phyloP scores from a whole-genome alignment of 805 yeast species.

The Komagataella mondaviorum region DNA sequence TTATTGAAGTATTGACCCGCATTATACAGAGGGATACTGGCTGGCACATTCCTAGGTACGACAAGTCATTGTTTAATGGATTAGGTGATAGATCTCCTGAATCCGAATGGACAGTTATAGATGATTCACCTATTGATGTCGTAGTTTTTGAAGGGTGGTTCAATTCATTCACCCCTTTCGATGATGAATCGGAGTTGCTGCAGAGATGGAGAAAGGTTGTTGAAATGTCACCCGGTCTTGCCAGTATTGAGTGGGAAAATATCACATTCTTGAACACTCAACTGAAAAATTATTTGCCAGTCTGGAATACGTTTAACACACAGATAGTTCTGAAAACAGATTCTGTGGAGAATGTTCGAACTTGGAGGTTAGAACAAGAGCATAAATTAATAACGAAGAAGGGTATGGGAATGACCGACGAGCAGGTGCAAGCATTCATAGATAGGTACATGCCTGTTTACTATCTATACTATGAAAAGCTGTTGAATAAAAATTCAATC shows the following conservation, averaged over 20 bases:
- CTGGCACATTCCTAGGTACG: conserved; percentile 51
- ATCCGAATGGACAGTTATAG: conserved; percentile 20
- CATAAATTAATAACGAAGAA: conserved; percentile 33
- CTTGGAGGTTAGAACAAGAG: conserved; percentile 76
- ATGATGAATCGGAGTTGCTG: conserved; percentile 14
- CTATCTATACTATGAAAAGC: conserved; percentile 43
- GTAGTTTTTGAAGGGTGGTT: conserved; percentile 93
- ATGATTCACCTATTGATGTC: conserved; percentile 34
- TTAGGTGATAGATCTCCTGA: conserved; percentile 58
- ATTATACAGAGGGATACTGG: conserved; percentile 13
- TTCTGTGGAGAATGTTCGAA: conserved; percentile 47
- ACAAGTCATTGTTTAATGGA: conserved; percentile 60
- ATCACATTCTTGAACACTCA: conserved; percentile 33
- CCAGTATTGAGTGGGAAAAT: conserved; percentile 6
- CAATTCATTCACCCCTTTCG: conserved; percentile 50
- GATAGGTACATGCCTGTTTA: conserved; percentile 83
- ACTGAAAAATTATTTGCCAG: conserved; percentile 31
- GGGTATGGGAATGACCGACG: conserved; percentile 76
- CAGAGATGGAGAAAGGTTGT: conserved; percentile 12
- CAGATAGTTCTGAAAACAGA: conserved; percentile 53
- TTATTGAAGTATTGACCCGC: conserved; percentile 20
- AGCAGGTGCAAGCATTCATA: conserved; percentile 53
- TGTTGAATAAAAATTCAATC: conserved; percentile 10
- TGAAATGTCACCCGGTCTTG: conserved; percentile 8
- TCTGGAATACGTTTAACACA: conserved; percentile 47